Percentiles rank a stretch among this genome's conserved stretches.
phyloP scores from a whole-genome alignment of 2,329 filamentous ascomycete species.

The Rachicladosporium sp. region DNA sequence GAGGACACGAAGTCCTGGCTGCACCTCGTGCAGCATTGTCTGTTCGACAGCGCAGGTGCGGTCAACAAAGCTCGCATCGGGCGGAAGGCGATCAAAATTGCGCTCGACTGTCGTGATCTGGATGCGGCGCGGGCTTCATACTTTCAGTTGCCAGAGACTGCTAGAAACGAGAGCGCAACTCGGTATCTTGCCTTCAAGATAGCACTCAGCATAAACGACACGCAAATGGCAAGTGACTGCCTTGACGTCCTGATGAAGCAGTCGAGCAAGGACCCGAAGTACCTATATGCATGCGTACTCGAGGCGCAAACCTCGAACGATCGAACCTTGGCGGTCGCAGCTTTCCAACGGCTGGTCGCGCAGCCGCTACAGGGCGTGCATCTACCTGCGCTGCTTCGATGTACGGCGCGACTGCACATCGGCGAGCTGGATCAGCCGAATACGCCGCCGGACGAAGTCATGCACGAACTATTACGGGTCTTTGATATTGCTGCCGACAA shows the following conservation, averaged over 20 bases:
- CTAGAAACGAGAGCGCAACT: slow-evolving; percentile 15
- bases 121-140: slow-evolving; percentile 44
- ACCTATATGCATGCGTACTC: slow-evolving; percentile 68
- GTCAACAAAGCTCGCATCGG: slow-evolving; percentile 49
- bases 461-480: slow-evolving; percentile 41
- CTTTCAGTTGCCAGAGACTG: slow-evolving; percentile 39
- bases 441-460: slow-evolving; percentile 15
- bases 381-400: slow-evolving; percentile 53
- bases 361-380: slow-evolving; percentile 42
- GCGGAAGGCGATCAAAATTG: slow-evolving; percentile 64
- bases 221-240: slow-evolving; percentile 46
- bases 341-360: slow-evolving; percentile 49
- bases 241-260: slow-evolving; percentile 48
- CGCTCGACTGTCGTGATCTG: slow-evolving; percentile 46
- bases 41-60: slow-evolving; percentile 55
- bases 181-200: slow-evolving; percentile 19
- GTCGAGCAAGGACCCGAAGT: slow-evolving; percentile 42
- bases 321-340: slow-evolving; percentile 45
- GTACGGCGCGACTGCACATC: slow-evolving; percentile 34
- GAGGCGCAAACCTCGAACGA: slow-evolving; percentile 60
- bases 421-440: slow-evolving; percentile 28
- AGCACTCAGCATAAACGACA: slow-evolving; percentile 14
- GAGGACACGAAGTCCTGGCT: slow-evolving; percentile 46
- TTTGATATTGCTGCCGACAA: slow-evolving; percentile 40
- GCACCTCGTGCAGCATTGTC: slow-evolving; percentile 48